These are phyloP conservation scores for Podila verticillata DNA, from an alignment of 192 early-diverging fungal genomes.

Conservation along the genomic window DNA sequence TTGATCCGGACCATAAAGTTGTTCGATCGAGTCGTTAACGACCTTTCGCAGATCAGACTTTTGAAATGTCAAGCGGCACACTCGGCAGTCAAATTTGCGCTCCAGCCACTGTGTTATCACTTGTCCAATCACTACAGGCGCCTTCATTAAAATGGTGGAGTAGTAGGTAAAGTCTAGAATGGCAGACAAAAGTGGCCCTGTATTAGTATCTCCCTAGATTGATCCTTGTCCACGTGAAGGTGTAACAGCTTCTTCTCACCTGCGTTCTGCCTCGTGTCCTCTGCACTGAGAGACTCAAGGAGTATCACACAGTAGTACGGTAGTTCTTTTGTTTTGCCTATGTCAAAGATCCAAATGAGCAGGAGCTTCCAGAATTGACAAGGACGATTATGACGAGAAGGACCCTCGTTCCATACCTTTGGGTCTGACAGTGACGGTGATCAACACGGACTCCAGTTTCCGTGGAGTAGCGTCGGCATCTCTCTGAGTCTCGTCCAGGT, in stretches of 20 bases:
- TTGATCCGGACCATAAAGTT: slow-evolving; percentile 17
- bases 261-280: not conserved
- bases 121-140: slow-evolving; percentile 19
- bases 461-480: not conserved
- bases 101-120: slow-evolving; percentile 39
- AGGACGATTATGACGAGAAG: too few relatives aligned
- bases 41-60: slow-evolving; percentile 36
- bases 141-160: slow-evolving; percentile 19
- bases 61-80: slow-evolving; percentile 26
- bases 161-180: slow-evolving; percentile 21
- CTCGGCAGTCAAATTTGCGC: slow-evolving; percentile 38
- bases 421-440: slow-evolving; percentile 31
- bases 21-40: slow-evolving; percentile 26
- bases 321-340: slow-evolving; percentile 36
- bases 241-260: slow-evolving; percentile 2
- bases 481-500: slow-evolving; percentile 3
- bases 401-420: slow-evolving; percentile 20
- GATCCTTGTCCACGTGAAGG: too few relatives aligned
- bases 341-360: not conserved
- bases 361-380: too few relatives aligned
- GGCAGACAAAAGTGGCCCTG: not conserved
- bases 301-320: slow-evolving; percentile 21
- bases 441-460: slow-evolving; percentile 5
- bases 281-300: not conserved
- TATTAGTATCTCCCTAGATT: not conserved